phyloP scores from a whole-genome alignment of 495 filamentous ascomycete genomes.

The Aspergillus sclerotioniger region DNA sequence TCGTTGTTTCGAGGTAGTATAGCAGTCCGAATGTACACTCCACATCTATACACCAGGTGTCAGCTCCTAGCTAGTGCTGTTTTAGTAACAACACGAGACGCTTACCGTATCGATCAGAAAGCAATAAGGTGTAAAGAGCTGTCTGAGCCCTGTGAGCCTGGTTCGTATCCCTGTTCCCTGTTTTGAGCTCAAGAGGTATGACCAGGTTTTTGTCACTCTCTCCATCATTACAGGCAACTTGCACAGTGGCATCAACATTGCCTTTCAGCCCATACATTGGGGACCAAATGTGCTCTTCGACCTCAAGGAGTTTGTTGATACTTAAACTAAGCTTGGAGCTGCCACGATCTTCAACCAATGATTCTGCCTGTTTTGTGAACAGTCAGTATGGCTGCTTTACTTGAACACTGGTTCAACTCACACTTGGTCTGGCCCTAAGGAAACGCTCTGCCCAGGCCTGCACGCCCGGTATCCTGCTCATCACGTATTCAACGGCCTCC shows the following conservation, averaged over 20 bases:
- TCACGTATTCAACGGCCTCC: slow-evolving; percentile 71
- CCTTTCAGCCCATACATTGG: slow-evolving; percentile 96
- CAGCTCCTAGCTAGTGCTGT: slow-evolving; percentile 10
- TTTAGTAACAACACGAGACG: background rate
- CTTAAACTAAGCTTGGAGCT: slow-evolving; percentile 71
- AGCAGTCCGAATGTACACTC: slow-evolving; percentile 84
- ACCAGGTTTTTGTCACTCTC: slow-evolving; percentile 63
- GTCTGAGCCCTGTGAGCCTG: slow-evolving; percentile 87
- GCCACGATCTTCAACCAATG: slow-evolving; percentile 75
- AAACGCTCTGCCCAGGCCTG: slow-evolving; percentile 81
- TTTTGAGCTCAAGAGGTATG: slow-evolving; percentile 93
- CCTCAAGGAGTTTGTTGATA: slow-evolving; percentile 89
- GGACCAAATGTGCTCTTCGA: slow-evolving; percentile 97
- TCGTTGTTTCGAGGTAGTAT: slow-evolving; percentile 89
- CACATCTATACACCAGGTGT: slow-evolving; percentile 54
- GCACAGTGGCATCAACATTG: slow-evolving; percentile 96
- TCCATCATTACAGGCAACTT: slow-evolving; percentile 75
- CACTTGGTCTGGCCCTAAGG: slow-evolving; percentile 68
- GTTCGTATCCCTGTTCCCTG: slow-evolving; percentile 73
- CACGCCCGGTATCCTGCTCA: slow-evolving; percentile 73
- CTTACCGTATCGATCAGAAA: slow-evolving; percentile 87
- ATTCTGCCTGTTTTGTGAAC: slow-evolving; percentile 52
- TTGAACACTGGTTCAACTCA: slow-evolving; percentile 32
- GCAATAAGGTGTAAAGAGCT: slow-evolving; percentile 84
- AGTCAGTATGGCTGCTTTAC: background rate